Percentiles rank a stretch among this genome's conserved stretches.
Conservation (phyloP, 106 monocot genomes). For the Ottelia alismoides region DNA sequence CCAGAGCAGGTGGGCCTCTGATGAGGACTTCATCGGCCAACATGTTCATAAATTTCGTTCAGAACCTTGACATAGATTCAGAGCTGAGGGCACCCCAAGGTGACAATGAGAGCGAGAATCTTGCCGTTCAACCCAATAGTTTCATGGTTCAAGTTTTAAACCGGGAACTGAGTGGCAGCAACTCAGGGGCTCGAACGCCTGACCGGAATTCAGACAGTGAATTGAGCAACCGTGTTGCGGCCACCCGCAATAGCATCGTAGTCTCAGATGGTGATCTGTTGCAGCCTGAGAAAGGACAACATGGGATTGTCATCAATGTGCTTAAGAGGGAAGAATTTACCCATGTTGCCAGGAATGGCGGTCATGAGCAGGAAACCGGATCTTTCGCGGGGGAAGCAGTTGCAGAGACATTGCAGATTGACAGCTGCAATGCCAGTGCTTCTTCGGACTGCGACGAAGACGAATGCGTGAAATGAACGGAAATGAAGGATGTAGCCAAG, state of each 20-base stretch:
- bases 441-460: constrained; percentile 31
- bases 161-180: constrained; percentile 2
- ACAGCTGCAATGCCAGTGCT: constrained; percentile 31
- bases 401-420: constrained; percentile 41
- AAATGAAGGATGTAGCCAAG: too few relatives aligned
- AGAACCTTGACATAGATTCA: constrained; percentile 36
- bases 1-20: constrained; percentile 69
- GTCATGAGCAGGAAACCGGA: constrained; percentile 4
- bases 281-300: constrained; percentile 64
- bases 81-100: constrained; percentile 12
- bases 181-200: constrained; percentile 4
- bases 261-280: constrained; percentile 75
- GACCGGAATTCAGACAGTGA: constrained; percentile 27
- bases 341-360: constrained; percentile 3
- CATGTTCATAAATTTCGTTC: constrained; percentile 64
- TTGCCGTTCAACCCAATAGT: too few relatives aligned
- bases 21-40: constrained; percentile 80
- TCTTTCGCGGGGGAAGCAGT: constrained; percentile 20
- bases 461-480: too few relatives aligned
- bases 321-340: constrained; percentile 44
- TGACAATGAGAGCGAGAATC: constrained; percentile 26
- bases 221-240: background rate
- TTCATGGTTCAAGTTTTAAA: constrained; percentile 1
- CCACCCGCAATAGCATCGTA: constrained; percentile 32
- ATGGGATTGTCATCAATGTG: constrained; percentile 73